A percentile compares a stretch with the other conserved stretches of the same genome.
Evolutionary conservation across 768 basidiomycete genomes (phyloP).

Genomic region (Russula sp.): DNA sequence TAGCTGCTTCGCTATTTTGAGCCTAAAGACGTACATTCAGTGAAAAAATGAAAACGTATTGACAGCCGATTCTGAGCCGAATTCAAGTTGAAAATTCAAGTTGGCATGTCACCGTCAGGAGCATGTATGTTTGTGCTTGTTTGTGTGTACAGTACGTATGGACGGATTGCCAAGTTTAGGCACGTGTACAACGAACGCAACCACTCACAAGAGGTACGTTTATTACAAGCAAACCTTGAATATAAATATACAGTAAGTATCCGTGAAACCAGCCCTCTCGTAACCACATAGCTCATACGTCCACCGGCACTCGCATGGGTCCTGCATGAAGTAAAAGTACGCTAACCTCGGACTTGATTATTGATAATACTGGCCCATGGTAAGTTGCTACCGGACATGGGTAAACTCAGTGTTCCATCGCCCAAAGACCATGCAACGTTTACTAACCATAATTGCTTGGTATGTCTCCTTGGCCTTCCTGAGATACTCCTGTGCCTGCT

Average conservation of each 20-base stretch:
- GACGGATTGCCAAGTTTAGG: no score
- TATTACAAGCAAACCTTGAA: neutral
- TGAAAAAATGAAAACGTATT: no score
- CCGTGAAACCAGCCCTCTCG: neutral
- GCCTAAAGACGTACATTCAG: no score
- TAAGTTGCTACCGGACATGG: slow-evolving; percentile 1
- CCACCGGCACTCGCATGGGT: neutral
- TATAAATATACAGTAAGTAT: neutral
- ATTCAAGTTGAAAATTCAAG: no score
- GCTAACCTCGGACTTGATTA: neutral
- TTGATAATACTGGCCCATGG: neutral
- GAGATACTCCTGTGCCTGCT: slow-evolving; percentile 6
- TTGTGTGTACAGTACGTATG: no score
- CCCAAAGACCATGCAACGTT: neutral
- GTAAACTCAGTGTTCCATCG: neutral
- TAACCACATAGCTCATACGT: neutral
- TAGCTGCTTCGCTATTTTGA: no score
- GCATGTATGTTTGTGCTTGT: no score
- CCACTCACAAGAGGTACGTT: neutral
- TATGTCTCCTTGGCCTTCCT: slow-evolving; percentile 15
- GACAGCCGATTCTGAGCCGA: no score
- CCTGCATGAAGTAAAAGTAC: neutral
- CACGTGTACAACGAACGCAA: no score
- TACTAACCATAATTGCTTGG: slow-evolving; percentile 6
- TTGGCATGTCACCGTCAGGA: no score